Evolutionary conservation across 345 rosid genomes (phyloP).

Genomic region (Boechera divaricarpa): DNA sequence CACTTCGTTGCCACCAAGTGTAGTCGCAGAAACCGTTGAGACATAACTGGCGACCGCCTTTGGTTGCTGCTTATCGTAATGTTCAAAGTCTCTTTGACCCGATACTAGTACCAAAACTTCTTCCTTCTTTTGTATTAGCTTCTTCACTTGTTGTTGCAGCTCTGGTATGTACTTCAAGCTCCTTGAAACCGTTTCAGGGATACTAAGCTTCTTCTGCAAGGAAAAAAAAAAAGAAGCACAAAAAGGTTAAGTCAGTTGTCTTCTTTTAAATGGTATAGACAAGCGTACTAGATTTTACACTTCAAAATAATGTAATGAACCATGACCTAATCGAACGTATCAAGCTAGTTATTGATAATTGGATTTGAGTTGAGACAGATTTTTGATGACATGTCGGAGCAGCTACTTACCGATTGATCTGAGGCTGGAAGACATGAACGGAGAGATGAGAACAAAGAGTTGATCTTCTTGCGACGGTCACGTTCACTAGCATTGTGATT

Average conservation of each 20-base stretch:
- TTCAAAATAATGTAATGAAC: background rate
- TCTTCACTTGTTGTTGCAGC: slow-evolving; percentile 52
- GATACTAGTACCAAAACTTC: slow-evolving; percentile 49
- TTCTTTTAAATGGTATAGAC: background rate
- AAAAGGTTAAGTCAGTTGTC: background rate
- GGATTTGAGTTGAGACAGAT: background rate
- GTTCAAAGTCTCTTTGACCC: slow-evolving; percentile 34
- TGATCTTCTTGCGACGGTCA: slow-evolving; percentile 66
- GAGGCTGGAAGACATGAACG: slow-evolving; percentile 69
- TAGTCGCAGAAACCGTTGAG: slow-evolving; percentile 48
- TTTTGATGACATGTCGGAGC: background rate
- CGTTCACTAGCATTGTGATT: slow-evolving; percentile 82
- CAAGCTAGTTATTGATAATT: background rate
- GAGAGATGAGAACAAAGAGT: slow-evolving; percentile 59
- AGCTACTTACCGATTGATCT: slow-evolving; percentile 52
- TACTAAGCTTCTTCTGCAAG: slow-evolving; percentile 59
- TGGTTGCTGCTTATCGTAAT: slow-evolving; percentile 27
- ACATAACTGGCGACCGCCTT: slow-evolving; percentile 26
- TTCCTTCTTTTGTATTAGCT: slow-evolving; percentile 48
- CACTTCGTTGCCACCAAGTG: slow-evolving; percentile 53
- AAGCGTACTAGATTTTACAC: too few species aligned
- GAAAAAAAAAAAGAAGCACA: background rate
- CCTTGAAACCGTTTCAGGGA: slow-evolving; percentile 53
- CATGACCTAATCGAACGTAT: background rate
- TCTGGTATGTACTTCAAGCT: slow-evolving; percentile 63